A percentile compares a stretch with the other conserved stretches of the same genome.
phyloP scores from a whole-genome alignment of 2,329 filamentous ascomycete species.

The Biscogniauxia mediterranea region DNA sequence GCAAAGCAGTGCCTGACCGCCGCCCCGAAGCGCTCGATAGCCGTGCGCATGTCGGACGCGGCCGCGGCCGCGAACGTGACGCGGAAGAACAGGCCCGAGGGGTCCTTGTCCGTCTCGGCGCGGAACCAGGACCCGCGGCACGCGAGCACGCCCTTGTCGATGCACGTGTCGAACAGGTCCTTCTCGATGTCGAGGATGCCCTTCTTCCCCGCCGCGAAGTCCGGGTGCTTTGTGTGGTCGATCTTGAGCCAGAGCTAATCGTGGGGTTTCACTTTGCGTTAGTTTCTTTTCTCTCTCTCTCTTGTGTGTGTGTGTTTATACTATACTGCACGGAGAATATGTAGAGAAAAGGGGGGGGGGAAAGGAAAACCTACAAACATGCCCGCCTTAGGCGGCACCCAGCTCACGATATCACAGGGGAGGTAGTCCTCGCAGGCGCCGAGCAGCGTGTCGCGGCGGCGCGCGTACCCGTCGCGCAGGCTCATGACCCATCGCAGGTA shows the following conservation, averaged over 20 bases:
- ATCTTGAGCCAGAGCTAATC: constrained; percentile 69
- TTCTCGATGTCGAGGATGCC: constrained; percentile 72
- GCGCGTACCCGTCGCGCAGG: constrained; percentile 77
- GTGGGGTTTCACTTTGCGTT: neutral
- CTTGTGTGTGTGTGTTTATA: too few relatives aligned
- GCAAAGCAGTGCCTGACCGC: constrained; percentile 63
- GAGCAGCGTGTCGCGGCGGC: constrained; percentile 72
- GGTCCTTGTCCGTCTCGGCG: constrained; percentile 62
- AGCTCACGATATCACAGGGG: constrained; percentile 71
- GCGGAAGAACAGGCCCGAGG: constrained; percentile 76
- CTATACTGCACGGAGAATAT: neutral
- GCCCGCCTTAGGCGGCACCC: constrained; percentile 77
- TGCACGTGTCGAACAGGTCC: constrained; percentile 75
- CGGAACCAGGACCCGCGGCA: constrained; percentile 90
- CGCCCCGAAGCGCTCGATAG: constrained; percentile 72
- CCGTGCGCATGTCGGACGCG: constrained; percentile 66
- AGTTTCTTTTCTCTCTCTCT: neutral
- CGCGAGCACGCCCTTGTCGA: constrained; percentile 75
- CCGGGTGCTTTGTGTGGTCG: constrained; percentile 65
- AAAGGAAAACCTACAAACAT: constrained; percentile 76
- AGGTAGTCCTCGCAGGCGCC: constrained; percentile 76
- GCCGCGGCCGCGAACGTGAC: constrained; percentile 85
- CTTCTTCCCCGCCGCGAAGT: constrained; percentile 41
- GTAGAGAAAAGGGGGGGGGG: neutral
- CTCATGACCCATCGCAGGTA: constrained; percentile 89